Percentiles rank a stretch among this genome's conserved stretches.
These are phyloP conservation scores for Populus alba DNA, from an alignment of 345 rosid genomes.

Conservation along the genomic window DNA sequence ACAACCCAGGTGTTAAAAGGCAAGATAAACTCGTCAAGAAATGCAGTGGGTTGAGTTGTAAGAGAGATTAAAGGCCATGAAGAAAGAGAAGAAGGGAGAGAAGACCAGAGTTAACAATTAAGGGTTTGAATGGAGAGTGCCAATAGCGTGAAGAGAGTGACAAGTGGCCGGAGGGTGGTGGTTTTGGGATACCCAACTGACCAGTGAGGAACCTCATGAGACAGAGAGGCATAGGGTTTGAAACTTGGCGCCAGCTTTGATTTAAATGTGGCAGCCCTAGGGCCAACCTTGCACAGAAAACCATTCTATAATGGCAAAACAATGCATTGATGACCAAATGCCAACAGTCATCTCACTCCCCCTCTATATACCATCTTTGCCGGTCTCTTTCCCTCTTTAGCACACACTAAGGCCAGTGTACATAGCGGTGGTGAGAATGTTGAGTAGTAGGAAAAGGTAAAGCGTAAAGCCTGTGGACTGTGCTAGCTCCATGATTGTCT, in stretches of 20 bases:
- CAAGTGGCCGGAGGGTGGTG: constrained; percentile 34
- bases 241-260: constrained; percentile 39
- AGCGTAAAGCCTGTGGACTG: not conserved
- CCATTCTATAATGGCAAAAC: not conserved
- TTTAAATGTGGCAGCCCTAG: constrained; percentile 27
- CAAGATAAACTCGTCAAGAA: constrained; percentile 32
- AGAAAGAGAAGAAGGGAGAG: not conserved
- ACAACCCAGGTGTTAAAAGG: constrained; percentile 33
- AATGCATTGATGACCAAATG: not conserved
- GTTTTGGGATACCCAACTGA: constrained; percentile 39
- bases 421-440: not conserved
- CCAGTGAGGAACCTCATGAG: constrained; percentile 28
- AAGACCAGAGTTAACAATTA: constrained; percentile 1
- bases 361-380: not conserved
- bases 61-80: constrained; percentile 10
- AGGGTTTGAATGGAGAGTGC: constrained; percentile 6
- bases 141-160: constrained; percentile 19
- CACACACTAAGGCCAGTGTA: not conserved
- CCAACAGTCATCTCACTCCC: not conserved
- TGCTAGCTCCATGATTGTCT: not conserved
- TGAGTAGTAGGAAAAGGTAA: not conserved
- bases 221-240: constrained; percentile 15
- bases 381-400: too few relatives aligned
- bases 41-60: constrained; percentile 8
- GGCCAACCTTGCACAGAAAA: not conserved